Evolutionary conservation across 768 basidiomycete species (phyloP), one percentile per base, ranked within the genome.

Genomic region (Phanerodontia chrysosporium): DNA sequence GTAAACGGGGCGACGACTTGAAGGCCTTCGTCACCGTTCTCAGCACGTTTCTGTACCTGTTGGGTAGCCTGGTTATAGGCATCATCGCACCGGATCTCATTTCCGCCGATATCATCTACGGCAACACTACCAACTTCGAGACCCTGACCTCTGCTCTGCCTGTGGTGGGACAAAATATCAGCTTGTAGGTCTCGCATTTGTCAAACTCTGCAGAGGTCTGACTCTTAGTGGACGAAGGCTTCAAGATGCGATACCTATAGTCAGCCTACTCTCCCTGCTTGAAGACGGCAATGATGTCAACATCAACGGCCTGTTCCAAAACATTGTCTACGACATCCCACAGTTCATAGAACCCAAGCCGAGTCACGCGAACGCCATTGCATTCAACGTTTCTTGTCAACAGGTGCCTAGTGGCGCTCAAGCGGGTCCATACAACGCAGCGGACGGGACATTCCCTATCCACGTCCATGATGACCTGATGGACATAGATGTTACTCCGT

Each of bases 321-420:
- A 57, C 25, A 9, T 57, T 8, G 36, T 57, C 24, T 57, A 57
- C 25, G 56, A 57, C 56, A 25, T 57, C 24, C 56, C 56, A 2
- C 36, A 32, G 16, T 48, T 49, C 22, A 21, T 36, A 16, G 36
- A n/a, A 6, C 24, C 21, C 29, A 4, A 14, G 4, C 10, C 28
- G 18, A 22, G 35, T 22, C 32, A 8, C 18, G 30, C 32, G 1
- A 48, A 45, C 45, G 56, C 14, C 12, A 39, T 24, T 1, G 28
- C 29, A 3, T 45, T 57, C 35, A n/a, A 36, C 16, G 56, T 48
- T 3, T 12, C 9, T 35, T 57, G 56, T 24, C 45, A 39, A 22
- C 28, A 29, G 27, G 27, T 57, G 9, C 29, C 56, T 10, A 32
- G 22, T 7, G 45, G 24, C 21, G 10, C 21, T 2, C 56, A 57